Evolutionary conservation across 2,329 filamentous ascomycete genomes (phyloP), one percentile per base, ranked within the genome.

Genomic region (Hypomyces perniciosus): DNA sequence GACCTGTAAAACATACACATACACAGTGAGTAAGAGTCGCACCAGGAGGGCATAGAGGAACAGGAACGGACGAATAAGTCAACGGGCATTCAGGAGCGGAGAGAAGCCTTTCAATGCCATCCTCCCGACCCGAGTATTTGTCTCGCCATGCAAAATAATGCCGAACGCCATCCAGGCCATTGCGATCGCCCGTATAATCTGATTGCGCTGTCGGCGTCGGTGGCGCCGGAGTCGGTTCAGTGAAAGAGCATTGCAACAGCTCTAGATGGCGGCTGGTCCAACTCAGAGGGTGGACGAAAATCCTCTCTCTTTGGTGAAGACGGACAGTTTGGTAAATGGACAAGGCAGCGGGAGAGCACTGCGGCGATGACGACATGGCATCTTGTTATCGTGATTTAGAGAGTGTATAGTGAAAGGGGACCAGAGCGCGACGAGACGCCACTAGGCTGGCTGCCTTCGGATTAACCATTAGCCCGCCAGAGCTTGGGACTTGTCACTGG

Each of bases 161-260:
- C 2, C 44, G 26, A 34, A 49, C 5, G 7, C 44, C n/a, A 12
- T 5, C 31, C 9, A 28, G 30, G 27, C 46, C 46, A 37, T 30
- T 43, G 6, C 31, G 31, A 9, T 44, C 28, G 2, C 42, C 40
- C 7, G 47, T 27, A 13, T 33, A 44, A 9, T 50, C 41, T 13
- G 12, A 34, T 34, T 44, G 30, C 3, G 33, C 8, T 8, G 47
- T 44, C 10, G n/a, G 12, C 10, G 31, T 8, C 7, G 29, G 9
- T 2, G 28, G 6, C 1, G 33, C 34, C 0, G 28, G 20, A 20
- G 20, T 20, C n/a, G 8, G 47, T 38, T 27, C 7, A 4, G 4
- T 12, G 2, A 50, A 50, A 7, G 47, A 50, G 41, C 34, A 44
- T 28, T 31, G 27, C 34, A 50, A 29, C 8, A 50, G 47, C 47